Percentiles rank a stretch among this genome's conserved stretches.
These are phyloP conservation scores for Oryza glaberrima DNA, from an alignment of 176 grass and related monocot species.

Conservation along the genomic window DNA sequence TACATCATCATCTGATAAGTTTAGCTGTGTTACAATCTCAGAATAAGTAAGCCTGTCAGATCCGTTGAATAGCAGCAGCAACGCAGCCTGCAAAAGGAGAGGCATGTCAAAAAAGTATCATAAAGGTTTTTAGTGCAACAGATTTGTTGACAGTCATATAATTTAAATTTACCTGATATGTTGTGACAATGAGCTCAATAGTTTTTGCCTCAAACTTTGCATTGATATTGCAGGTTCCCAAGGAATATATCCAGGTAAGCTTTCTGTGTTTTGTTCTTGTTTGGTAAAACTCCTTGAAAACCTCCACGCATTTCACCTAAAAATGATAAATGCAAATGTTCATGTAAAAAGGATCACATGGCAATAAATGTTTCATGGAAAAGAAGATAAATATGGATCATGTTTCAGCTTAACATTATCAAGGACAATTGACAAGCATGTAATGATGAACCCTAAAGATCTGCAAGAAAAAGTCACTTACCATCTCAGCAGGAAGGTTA, in stretches of 20 bases:
- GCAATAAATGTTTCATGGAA: not conserved
- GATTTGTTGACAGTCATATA: not conserved
- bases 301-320: constrained; percentile 94
- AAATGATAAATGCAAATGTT: constrained; percentile 1
- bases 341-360: not conserved
- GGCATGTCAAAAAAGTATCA: not conserved
- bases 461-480: constrained; percentile 37
- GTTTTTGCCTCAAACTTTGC: constrained; percentile 78
- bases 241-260: constrained; percentile 98
- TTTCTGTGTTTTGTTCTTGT: constrained; percentile 96
- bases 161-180: constrained; percentile 71
- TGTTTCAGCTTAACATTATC: constrained; percentile 10
- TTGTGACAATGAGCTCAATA: constrained; percentile 90
- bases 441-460: not conserved
- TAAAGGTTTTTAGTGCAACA: not conserved
- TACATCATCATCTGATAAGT: constrained; percentile 95
- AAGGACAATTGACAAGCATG: not conserved
- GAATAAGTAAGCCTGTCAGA: constrained; percentile 80
- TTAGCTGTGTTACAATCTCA: constrained; percentile 90
- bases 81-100: constrained; percentile 63
- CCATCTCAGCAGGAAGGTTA: constrained; percentile 98
- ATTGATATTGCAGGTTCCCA: constrained; percentile 90
- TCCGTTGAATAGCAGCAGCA: constrained; percentile 87
- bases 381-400: not conserved
- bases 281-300: constrained; percentile 91